Percentiles rank a stretch among this genome's conserved stretches.
Evolutionary conservation across 768 basidiomycete genomes (phyloP).

Genomic region (Boletellus ananas): DNA sequence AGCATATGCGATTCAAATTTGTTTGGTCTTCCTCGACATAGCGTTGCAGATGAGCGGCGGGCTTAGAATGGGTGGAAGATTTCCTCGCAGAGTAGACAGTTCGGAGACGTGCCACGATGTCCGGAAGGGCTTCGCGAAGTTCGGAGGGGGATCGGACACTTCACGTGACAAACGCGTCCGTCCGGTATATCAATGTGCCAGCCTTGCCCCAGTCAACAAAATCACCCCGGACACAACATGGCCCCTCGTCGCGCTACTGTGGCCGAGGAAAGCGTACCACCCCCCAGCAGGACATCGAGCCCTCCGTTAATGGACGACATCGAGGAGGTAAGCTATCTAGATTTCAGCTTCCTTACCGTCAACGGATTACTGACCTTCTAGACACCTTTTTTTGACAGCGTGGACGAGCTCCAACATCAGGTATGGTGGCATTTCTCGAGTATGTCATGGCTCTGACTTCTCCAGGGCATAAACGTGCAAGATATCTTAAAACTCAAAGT

Average conservation of each 20-base stretch:
- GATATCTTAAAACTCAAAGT: constrained; percentile 94
- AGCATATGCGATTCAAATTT: no score
- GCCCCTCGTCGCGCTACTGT: constrained; percentile 28
- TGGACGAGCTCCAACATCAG: constrained; percentile 85
- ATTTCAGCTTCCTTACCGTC: not conserved
- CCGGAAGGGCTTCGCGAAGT: not conserved
- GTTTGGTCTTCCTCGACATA: no score
- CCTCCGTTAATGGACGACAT: constrained; percentile 33
- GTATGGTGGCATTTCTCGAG: constrained; percentile 35
- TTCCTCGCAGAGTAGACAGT: no score
- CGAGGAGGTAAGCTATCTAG: constrained; percentile 36
- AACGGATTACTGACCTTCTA: constrained; percentile 19
- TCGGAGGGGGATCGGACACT: not conserved
- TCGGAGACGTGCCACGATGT: no score
- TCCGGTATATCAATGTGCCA: constrained; percentile 10
- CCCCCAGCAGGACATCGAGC: constrained; percentile 26
- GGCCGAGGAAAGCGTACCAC: constrained; percentile 23
- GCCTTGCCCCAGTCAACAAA: not conserved
- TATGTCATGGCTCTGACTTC: constrained; percentile 1
- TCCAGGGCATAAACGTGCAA: constrained; percentile 90
- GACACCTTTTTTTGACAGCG: constrained; percentile 66
- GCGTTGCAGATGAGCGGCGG: no score
- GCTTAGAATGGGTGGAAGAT: no score
- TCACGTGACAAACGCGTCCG: constrained; percentile 21
- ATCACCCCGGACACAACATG: constrained; percentile 12